Evolutionary conservation across 768 basidiomycete species (phyloP).

Genomic region (Kwoniella sp.): DNA sequence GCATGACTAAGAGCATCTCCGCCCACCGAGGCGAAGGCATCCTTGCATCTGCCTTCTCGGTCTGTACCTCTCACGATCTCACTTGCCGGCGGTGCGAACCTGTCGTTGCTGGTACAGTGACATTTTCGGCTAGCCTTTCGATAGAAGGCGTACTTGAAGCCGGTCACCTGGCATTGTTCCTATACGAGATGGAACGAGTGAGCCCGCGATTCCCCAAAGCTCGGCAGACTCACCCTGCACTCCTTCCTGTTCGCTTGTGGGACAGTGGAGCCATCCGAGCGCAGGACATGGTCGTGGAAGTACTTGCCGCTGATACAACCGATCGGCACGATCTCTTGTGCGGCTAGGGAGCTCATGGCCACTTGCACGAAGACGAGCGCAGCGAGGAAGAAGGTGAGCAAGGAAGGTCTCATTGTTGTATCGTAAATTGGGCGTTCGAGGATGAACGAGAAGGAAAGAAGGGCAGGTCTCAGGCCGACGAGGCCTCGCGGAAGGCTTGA

Average conservation of each 20-base stretch:
- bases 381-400: too few species aligned
- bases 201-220: not conserved
- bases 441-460: too few species aligned
- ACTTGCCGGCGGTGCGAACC: not conserved
- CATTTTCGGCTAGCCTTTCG: slow-evolving; percentile 1
- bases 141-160: slow-evolving; percentile 8
- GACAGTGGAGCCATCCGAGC: not conserved
- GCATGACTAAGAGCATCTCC: too few species aligned
- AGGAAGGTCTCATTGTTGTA: too few species aligned
- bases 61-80: slow-evolving; percentile 2
- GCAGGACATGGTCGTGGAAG: slow-evolving; percentile 7
- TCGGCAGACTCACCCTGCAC: not conserved
- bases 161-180: slow-evolving; percentile 9
- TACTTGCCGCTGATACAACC: slow-evolving; percentile 4
- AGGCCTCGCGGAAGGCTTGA: too few species aligned
- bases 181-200: not conserved
- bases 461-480: too few species aligned
- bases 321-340: not conserved
- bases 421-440: too few species aligned
- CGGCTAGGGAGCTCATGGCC: too few species aligned
- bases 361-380: too few species aligned
- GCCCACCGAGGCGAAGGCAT: slow-evolving; percentile 3
- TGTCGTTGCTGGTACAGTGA: slow-evolving; percentile 6
- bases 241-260: not conserved
- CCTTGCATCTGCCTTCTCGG: slow-evolving; percentile 5